Percentiles rank a stretch among this genome's conserved stretches.
Evolutionary conservation across 192 early-diverging fungal species (phyloP).

Genomic region (Coemansia sp.): DNA sequence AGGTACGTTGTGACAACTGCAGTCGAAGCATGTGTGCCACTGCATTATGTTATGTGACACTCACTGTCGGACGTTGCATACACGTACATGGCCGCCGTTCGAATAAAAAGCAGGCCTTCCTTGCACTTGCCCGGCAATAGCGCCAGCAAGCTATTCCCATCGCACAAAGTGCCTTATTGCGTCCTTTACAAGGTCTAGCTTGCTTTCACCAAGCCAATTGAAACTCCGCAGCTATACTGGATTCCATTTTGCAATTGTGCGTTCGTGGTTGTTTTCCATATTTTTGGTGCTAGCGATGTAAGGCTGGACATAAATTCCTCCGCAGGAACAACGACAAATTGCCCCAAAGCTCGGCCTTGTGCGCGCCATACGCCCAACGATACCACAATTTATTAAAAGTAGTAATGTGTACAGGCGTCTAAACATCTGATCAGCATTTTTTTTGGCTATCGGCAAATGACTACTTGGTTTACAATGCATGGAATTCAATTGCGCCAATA

Average conservation of each 20-base stretch:
- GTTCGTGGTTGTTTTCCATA: not conserved
- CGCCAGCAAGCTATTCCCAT: too few relatives aligned
- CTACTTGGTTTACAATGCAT: not conserved
- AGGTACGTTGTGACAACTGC: not conserved
- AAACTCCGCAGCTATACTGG: not conserved
- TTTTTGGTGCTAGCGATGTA: not conserved
- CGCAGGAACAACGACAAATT: not conserved
- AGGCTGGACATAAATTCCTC: not conserved
- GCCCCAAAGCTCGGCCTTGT: not conserved
- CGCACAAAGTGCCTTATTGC: not conserved
- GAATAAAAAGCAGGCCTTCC: not conserved
- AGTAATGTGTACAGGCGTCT: not conserved
- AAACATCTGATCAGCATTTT: too few relatives aligned
- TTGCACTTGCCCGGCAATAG: not conserved
- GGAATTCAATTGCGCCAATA: not conserved
- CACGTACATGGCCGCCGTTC: not conserved
- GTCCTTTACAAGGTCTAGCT: not conserved
- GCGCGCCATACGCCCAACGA: not conserved
- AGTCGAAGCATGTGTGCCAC: not conserved
- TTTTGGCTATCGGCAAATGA: not conserved
- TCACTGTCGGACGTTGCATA: not conserved
- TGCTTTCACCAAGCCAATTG: not conserved
- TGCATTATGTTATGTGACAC: not conserved
- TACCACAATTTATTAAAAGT: not conserved
- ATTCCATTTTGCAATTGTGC: not conserved